phyloP scores from a whole-genome alignment of 805 yeast species.

The Metschnikowia santaceciliae region DNA sequence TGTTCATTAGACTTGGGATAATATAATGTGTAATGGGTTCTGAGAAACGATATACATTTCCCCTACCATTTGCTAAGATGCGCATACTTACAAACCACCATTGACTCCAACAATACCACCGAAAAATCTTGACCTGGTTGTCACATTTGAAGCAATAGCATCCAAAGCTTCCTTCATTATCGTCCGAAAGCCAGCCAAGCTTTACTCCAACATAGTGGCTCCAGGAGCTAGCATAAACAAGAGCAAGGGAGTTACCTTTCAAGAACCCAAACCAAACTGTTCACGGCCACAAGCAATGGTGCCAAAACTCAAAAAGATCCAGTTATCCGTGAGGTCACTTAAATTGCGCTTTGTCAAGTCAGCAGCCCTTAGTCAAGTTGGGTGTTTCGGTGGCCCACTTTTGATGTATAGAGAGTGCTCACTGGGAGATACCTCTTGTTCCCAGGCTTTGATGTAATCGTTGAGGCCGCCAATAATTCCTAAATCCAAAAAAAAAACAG shows the following conservation, averaged over 20 bases:
- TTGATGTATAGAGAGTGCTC: slow-evolving; percentile 62
- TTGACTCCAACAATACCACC: no score
- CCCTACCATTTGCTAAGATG: no score
- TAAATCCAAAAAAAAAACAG: no score
- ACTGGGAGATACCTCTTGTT: slow-evolving; percentile 78
- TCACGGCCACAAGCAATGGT: slow-evolving; percentile 89
- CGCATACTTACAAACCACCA: no score
- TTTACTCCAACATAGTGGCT: slow-evolving; percentile 85
- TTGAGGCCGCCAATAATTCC: slow-evolving; percentile 26
- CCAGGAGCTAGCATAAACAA: slow-evolving; percentile 56
- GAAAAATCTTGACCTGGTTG: slow-evolving; percentile 72
- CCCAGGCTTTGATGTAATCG: slow-evolving; percentile 87
- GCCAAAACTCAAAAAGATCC: slow-evolving; percentile 96
- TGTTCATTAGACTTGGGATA: no score
- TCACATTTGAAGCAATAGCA: slow-evolving; percentile 85
- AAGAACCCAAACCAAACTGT: slow-evolving; percentile 78
- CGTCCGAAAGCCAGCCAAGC: slow-evolving; percentile 78
- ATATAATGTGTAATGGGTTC: no score
- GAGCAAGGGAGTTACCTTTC: slow-evolving; percentile 91
- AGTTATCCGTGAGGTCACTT: slow-evolving; percentile 68
- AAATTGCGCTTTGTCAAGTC: slow-evolving; percentile 45
- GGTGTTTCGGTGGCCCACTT: slow-evolving; percentile 26
- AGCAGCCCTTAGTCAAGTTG: slow-evolving; percentile 43
- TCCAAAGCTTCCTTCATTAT: slow-evolving; percentile 58
- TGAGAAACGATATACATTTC: no score